Conservation (phyloP, 306 rosid species). For the Senna tora region DNA sequence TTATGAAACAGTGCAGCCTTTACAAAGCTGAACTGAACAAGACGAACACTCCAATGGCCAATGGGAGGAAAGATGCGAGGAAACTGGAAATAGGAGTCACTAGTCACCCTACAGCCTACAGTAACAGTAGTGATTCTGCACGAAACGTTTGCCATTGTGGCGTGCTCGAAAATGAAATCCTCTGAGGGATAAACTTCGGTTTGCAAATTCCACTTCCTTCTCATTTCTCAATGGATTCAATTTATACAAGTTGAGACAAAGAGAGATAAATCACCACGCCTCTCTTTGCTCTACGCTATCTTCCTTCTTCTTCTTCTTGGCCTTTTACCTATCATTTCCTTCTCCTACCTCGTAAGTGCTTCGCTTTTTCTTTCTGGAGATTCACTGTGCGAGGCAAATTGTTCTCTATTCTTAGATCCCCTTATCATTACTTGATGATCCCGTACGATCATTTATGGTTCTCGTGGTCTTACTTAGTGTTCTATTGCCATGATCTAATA, state of each 20-base stretch:
- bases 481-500: slow-evolving; percentile 38
- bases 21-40: too few species aligned
- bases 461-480: too few species aligned
- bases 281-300: slow-evolving; percentile 51
- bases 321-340: slow-evolving; percentile 30
- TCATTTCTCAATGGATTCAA: not conserved
- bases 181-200: not conserved
- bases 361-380: slow-evolving; percentile 9
- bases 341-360: slow-evolving; percentile 35
- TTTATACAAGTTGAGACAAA: slow-evolving; percentile 14
- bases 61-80: too few species aligned
- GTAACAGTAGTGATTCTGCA: too few species aligned
- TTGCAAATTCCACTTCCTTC: not conserved
- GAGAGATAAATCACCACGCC: slow-evolving; percentile 42
- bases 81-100: too few species aligned
- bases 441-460: too few species aligned
- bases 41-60: not conserved
- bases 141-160: not conserved
- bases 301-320: slow-evolving; percentile 16
- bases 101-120: too few species aligned
- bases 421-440: too few species aligned
- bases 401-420: slow-evolving; percentile 28
- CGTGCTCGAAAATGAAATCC: not conserved
- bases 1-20: too few species aligned
- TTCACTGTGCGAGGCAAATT: slow-evolving; percentile 23